Conservation (phyloP, 371 early-diverging fungal species). For the Mortierella sp. region DNA sequence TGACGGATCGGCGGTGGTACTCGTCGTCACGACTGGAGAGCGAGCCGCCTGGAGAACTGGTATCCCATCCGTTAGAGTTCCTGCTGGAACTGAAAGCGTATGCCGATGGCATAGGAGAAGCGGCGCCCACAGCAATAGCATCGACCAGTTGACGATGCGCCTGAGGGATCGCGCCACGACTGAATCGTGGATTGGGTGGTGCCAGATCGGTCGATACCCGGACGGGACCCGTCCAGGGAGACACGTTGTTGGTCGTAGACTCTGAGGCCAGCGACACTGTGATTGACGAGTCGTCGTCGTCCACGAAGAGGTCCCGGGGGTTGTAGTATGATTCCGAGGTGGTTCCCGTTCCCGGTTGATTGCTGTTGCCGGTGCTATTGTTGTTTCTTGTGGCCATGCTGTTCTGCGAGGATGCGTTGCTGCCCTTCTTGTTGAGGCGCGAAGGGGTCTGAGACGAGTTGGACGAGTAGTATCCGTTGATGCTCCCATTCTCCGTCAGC, state of each 20-base stretch:
- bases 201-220: conserved; percentile 38
- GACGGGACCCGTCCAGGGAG: conserved; percentile 44
- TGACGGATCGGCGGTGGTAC: conserved; percentile 46
- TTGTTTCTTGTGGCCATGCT: conserved; percentile 14
- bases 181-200: conserved; percentile 54
- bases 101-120: background rate
- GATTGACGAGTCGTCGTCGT: conserved; percentile 45
- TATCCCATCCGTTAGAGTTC: conserved; percentile 41
- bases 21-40: conserved; percentile 52
- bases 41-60: conserved; percentile 50
- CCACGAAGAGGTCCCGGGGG: conserved; percentile 34
- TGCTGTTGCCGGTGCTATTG: background rate
- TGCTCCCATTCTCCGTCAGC: conserved; percentile 37
- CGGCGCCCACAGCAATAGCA: background rate
- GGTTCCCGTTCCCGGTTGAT: background rate
- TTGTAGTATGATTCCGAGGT: conserved; percentile 42
- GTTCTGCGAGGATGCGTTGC: conserved; percentile 30
- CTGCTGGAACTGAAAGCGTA: conserved; percentile 1
- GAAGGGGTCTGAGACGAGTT: conserved; percentile 24
- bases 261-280: conserved; percentile 39
- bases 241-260: conserved; percentile 24
- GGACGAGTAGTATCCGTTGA: conserved; percentile 39
- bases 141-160: conserved; percentile 53
- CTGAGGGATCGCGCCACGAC: conserved; percentile 48
- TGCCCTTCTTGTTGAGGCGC: conserved; percentile 28